These are phyloP conservation scores for Arthrobotrys conoides DNA, from an alignment of 2,329 filamentous ascomycete genomes.

Conservation along the genomic window DNA sequence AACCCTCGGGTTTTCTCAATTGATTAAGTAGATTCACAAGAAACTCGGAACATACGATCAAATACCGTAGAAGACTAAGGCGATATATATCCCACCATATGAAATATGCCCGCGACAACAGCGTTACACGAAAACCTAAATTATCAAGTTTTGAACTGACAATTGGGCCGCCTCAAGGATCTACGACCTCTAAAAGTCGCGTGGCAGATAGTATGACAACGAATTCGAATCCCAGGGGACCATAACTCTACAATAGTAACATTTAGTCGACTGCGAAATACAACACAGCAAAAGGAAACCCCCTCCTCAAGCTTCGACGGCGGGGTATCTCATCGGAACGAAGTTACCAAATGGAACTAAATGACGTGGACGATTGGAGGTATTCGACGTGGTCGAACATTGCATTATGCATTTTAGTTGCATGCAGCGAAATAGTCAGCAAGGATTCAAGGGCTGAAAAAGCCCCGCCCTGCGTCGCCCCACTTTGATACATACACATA, in stretches of 20 bases:
- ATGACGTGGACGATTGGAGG: conserved; percentile 21
- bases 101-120: not conserved
- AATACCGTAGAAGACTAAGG: no score
- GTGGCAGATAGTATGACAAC: not conserved
- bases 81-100: not conserved
- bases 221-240: not conserved
- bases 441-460: not conserved
- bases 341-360: not conserved
- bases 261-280: not conserved
- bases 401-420: conserved; percentile 32
- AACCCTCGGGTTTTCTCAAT: no score
- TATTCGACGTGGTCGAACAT: conserved; percentile 27
- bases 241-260: not conserved
- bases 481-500: not conserved
- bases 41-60: no score
- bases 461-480: conserved; percentile 5
- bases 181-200: not conserved
- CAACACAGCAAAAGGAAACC: not conserved
- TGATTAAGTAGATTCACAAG: no score
- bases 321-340: not conserved
- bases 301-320: not conserved
- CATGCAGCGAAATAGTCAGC: conserved; percentile 7
- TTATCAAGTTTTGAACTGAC: not conserved
- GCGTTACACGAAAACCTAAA: not conserved
- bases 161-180: not conserved